A percentile compares a stretch with the other conserved stretches of the same genome.
Conservation (phyloP, 2,329 filamentous ascomycete species). For the Nigrograna mackinnonii region DNA sequence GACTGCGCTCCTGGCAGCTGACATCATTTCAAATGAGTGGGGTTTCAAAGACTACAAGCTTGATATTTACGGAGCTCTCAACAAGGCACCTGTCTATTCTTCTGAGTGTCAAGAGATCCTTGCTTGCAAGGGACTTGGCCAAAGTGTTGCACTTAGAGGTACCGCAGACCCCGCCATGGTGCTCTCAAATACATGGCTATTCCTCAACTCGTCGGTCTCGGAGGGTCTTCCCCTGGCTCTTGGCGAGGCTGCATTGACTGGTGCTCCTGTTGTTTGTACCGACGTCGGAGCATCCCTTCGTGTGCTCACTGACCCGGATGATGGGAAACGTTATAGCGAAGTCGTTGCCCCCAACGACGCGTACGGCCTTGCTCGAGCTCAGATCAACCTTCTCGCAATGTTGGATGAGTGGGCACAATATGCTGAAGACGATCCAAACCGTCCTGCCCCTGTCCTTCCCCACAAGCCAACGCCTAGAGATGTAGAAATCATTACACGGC, state of each 20-base stretch:
- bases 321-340: conserved; percentile 57
- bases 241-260: conserved; percentile 61
- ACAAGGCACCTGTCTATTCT: conserved; percentile 64
- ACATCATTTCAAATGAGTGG: conserved; percentile 68
- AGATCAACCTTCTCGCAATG: conserved; percentile 65
- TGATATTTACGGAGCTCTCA: conserved; percentile 66
- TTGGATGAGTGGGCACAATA: conserved; percentile 65
- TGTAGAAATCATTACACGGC: conserved; percentile 56
- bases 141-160: conserved; percentile 56
- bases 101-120: conserved; percentile 63
- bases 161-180: conserved; percentile 58
- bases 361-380: conserved; percentile 61
- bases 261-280: conserved; percentile 60
- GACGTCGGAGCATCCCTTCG: conserved; percentile 60
- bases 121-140: conserved; percentile 57
- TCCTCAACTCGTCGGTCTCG: conserved; percentile 60
- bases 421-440: conserved; percentile 53
- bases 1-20: conserved; percentile 64
- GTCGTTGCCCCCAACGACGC: conserved; percentile 69
- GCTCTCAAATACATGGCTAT: conserved; percentile 46
- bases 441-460: conserved; percentile 47
- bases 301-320: conserved; percentile 58
- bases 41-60: conserved; percentile 68
- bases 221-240: conserved; percentile 61
- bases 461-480: conserved; percentile 55